A percentile compares a stretch with the other conserved stretches of the same genome.
Conservation (phyloP, 2,329 filamentous ascomycete genomes). For the Aurifilum marmelostoma region DNA sequence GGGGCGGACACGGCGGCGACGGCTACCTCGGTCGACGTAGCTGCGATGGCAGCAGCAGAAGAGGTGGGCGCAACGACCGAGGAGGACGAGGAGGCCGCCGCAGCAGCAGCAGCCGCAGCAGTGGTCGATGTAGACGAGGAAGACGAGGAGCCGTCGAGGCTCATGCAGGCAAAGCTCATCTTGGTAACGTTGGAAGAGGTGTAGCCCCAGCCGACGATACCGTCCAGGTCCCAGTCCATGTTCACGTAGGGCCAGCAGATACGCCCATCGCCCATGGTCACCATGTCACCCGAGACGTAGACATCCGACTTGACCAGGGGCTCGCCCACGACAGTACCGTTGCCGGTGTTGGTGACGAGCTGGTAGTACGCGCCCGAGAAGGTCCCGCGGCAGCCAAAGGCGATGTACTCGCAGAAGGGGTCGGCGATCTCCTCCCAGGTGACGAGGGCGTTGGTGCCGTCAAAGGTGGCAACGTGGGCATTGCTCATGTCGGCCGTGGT, state of each 20-base stretch:
- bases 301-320: slow-evolving; percentile 54
- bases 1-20: not conserved
- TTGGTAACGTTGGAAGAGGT: slow-evolving; percentile 41
- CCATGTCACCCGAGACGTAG: slow-evolving; percentile 66
- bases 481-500: slow-evolving; percentile 58
- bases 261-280: slow-evolving; percentile 59
- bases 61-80: not conserved
- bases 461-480: slow-evolving; percentile 60
- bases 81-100: not conserved
- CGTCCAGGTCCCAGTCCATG: slow-evolving; percentile 54
- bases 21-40: not conserved
- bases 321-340: slow-evolving; percentile 55
- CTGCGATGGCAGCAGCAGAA: not conserved
- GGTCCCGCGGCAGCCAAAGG: slow-evolving; percentile 62
- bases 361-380: slow-evolving; percentile 65
- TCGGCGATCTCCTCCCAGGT: slow-evolving; percentile 64
- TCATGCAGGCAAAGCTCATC: slow-evolving; percentile 58
- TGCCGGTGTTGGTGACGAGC: slow-evolving; percentile 54
- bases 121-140: not conserved
- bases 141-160: slow-evolving; percentile 20
- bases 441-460: slow-evolving; percentile 54
- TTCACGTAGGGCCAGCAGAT: slow-evolving; percentile 66
- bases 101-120: not conserved
- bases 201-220: slow-evolving; percentile 31
- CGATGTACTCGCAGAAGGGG: slow-evolving; percentile 58